Base-by-base conservation (phyloP, 1,284 basidiomycete species). In the Quambalaria eucalypti region DNA sequence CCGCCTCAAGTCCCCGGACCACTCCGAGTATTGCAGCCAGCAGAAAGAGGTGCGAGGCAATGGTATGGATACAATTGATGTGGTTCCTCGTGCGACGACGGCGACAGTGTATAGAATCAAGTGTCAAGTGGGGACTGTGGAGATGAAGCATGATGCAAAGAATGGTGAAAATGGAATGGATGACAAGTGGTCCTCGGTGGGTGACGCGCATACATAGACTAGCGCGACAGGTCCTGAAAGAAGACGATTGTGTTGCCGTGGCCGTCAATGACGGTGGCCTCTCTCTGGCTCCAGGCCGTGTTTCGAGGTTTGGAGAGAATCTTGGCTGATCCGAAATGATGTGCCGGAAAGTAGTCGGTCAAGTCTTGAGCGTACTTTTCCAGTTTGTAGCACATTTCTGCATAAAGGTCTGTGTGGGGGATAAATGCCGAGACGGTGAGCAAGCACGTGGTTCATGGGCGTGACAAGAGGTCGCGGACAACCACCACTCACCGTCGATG, bases 231-330 rank as follows among this genome's bases (percentile, higher is more conserved):
- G 21, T 19, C 42, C 25, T 46, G 42, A 12, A 46, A 46, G 42
- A 46, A 46, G 5, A 46, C 25, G 21, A 46, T 46, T 5, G 21
- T 23, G 42, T 46, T 46, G n/a, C 42, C 42, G 2, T 12, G 16
- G 12, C 12, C 42, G 21, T 46, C 42, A 21, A 46, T 21, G 25
- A 19, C 19, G 7, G 42, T 46, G 16, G 25, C 25, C 14, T 21
- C 42, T 6, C 42, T 19, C 42, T 46, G 21, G 25, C 42, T 21
- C 21, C n/a, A 46, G 4, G 21, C 5, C 12, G 21, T 54, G 38
- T 54, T 54, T 26, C 48, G 28, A 51, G 52, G 52, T 28, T 54
- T 54, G 23, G 42, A 16, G 6, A 52, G n/a, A 16, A 54, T 51
- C 29, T 54, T 54, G 33, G 44, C 48, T 12, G 48, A 46, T 1